phyloP scores from a whole-genome alignment of 2,329 filamentous ascomycete genomes.

The Dryadomyces sulphureus region DNA sequence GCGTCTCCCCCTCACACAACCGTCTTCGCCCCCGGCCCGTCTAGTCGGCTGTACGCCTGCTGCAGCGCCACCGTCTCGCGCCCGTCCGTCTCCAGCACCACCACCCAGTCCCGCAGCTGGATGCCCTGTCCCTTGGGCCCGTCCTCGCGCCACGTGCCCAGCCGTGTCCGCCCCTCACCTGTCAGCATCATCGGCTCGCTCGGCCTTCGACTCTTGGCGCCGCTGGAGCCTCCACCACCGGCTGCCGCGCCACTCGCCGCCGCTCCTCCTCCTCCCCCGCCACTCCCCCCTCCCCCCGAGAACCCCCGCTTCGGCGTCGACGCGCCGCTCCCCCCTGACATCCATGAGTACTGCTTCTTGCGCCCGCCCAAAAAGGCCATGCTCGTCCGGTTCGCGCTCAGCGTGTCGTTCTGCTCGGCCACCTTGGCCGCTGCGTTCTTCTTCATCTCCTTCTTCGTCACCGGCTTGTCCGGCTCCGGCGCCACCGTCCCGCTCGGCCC shows the following conservation, averaged over 20 bases:
- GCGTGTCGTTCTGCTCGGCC: slow-evolving; percentile 64
- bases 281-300: slow-evolving; percentile 21
- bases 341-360: slow-evolving; percentile 64
- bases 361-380: slow-evolving; percentile 50
- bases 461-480: slow-evolving; percentile 50
- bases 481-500: slow-evolving; percentile 48
- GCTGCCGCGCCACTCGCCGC: background rate
- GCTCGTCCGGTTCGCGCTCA: slow-evolving; percentile 69
- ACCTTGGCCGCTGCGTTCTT: slow-evolving; percentile 64
- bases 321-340: slow-evolving; percentile 44
- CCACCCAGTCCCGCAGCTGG: slow-evolving; percentile 70
- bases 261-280: slow-evolving; percentile 5
- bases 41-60: slow-evolving; percentile 37
- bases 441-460: slow-evolving; percentile 75
- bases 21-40: slow-evolving; percentile 21
- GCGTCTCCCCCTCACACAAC: background rate
- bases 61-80: slow-evolving; percentile 46
- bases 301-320: slow-evolving; percentile 33
- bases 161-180: slow-evolving; percentile 42
- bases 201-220: slow-evolving; percentile 8
- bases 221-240: background rate
- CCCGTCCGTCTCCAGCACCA: slow-evolving; percentile 66
- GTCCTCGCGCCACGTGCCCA: slow-evolving; percentile 69
- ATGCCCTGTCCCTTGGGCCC: slow-evolving; percentile 62
- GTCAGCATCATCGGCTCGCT: slow-evolving; percentile 30